A percentile compares a stretch with the other conserved stretches of the same genome.
Conservation (phyloP, 345 rosid species). For the Arabidopsis suecica region DNA sequence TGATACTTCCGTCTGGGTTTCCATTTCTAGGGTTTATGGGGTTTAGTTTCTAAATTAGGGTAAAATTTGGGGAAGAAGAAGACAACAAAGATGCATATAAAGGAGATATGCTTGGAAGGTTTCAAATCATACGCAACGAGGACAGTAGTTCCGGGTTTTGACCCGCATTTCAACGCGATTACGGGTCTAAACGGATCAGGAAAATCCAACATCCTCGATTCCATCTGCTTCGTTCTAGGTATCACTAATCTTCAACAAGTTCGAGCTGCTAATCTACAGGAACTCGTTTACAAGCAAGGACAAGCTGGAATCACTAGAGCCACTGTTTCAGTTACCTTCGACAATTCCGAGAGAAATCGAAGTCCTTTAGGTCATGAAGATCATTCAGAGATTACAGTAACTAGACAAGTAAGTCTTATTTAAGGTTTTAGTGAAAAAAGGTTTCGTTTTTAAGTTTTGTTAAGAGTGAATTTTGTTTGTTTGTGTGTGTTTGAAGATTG, state of each 20-base stretch:
- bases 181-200: constrained; percentile 98
- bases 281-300: constrained; percentile 98
- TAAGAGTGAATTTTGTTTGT: neutral
- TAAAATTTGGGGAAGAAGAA: constrained; percentile 3
- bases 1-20: neutral
- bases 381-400: constrained; percentile 80
- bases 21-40: neutral
- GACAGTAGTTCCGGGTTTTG: constrained; percentile 92
- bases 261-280: constrained; percentile 94
- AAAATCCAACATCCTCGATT: constrained; percentile 96
- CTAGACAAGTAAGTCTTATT: constrained; percentile 70
- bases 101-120: constrained; percentile 92
- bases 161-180: constrained; percentile 92
- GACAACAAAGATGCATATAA: constrained; percentile 63
- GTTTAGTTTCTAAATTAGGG: neutral
- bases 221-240: constrained; percentile 97
- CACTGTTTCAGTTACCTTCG: constrained; percentile 83
- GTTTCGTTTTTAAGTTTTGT: neutral
- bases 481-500: constrained; percentile 63
- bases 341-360: constrained; percentile 70
- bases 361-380: constrained; percentile 95
- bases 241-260: constrained; percentile 97
- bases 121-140: constrained; percentile 97
- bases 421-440: neutral
- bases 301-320: constrained; percentile 98